A percentile compares a stretch with the other conserved stretches of the same genome.
These are phyloP conservation scores for Dothideomycetidae sp. DNA, from an alignment of 2,329 filamentous ascomycete genomes.

Conservation along the genomic window DNA sequence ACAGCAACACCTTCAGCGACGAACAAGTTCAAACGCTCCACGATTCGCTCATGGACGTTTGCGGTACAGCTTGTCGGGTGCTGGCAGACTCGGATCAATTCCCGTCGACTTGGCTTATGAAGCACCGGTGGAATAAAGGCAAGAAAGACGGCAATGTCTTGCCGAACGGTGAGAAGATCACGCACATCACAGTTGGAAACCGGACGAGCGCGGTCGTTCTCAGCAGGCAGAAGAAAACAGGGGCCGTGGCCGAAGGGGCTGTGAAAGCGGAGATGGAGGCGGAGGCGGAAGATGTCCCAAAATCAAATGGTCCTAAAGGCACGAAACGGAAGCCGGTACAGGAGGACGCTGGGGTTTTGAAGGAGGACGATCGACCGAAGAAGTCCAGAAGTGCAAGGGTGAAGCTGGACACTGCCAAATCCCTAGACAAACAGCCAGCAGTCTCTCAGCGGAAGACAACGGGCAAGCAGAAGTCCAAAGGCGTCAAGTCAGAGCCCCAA, in stretches of 20 bases:
- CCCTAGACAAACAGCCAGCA: background rate
- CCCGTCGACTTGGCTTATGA: constrained; percentile 58
- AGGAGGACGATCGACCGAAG: background rate
- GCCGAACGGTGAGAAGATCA: constrained; percentile 73
- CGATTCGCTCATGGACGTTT: constrained; percentile 61
- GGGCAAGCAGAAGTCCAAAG: constrained; percentile 10
- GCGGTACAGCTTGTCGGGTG: constrained; percentile 60
- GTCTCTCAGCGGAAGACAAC: background rate
- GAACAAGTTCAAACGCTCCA: constrained; percentile 59
- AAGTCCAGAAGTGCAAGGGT: background rate
- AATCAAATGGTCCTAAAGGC: background rate
- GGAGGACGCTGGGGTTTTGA: background rate
- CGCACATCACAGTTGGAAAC: constrained; percentile 78
- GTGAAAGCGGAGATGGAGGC: constrained; percentile 10
- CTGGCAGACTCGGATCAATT: constrained; percentile 75
- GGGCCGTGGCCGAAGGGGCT: constrained; percentile 39
- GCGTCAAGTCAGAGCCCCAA: constrained; percentile 2
- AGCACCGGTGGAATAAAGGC: constrained; percentile 61
- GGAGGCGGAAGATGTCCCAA: constrained; percentile 4
- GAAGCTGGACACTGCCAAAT: background rate
- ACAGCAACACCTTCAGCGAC: constrained; percentile 66
- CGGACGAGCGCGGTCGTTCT: constrained; percentile 84
- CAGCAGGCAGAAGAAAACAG: constrained; percentile 70
- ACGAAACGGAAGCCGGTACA: constrained; percentile 7
- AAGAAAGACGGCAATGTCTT: constrained; percentile 56